Base-by-base conservation (phyloP, 257 asterid species). In the Euphrasia confusa region DNA sequence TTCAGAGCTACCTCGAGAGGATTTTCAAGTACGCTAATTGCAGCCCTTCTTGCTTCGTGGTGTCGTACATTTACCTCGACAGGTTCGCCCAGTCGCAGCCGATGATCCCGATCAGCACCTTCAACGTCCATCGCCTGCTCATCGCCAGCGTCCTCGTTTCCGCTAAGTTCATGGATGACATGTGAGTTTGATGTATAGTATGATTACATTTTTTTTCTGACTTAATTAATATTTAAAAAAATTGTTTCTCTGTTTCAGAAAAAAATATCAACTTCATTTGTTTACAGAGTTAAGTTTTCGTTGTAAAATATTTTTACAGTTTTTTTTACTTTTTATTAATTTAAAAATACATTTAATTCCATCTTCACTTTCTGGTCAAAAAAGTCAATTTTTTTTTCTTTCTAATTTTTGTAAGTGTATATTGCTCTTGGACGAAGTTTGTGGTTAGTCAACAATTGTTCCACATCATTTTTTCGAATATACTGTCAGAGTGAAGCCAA, bases 131-230 rank as follows among this genome's bases (percentile, higher is more conserved):
- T 70, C 89, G 96, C 0, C 71, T 85, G 47, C 80, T 88, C 69
- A 85, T 88, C 33, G 65, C 96, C 5, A 81, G 91, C 59, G 83
- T 88, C 35, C 45, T 88, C 72, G 73, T 79, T 54, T 78, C 96
- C 64, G 91, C 84, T 0, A 88, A 88, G 75, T 88, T 88, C 74
- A 75, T 88, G 92, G 95, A 88, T 74, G 95, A 88, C 54, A 72
- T 77, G 96, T 88, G 55, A 85, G 92, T 75, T 75, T 30, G 33
- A 30, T 30, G 0, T 30, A 3, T 4, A 2, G 4, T 4, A 30
- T 30, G 33, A 3, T 4, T 28, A 28, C n/a, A 28, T 28, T 28
- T 28, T 27, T 28, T 30, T 30, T 30, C 4, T 2, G 1, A 5
- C 5, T 48, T 50, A 52, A n/a, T 49, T 49, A 0, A 17, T 2